Percentiles rank a stretch among this genome's conserved stretches.
These are phyloP conservation scores for Trichoderma sp. DNA, from an alignment of 2,329 filamentous ascomycete genomes.

Conservation along the genomic window DNA sequence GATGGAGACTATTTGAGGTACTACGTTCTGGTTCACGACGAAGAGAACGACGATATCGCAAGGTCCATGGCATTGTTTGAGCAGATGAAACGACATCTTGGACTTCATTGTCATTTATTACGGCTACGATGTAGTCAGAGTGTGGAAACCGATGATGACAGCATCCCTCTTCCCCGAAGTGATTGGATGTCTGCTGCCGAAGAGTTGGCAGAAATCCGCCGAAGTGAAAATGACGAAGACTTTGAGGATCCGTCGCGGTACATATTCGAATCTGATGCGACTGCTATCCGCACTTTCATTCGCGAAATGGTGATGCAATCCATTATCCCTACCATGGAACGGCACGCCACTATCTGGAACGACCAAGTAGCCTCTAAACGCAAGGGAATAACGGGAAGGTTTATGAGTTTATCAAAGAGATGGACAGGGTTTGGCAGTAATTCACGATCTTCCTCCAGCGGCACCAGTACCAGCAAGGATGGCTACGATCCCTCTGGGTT, in stretches of 20 bases:
- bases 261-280: constrained; percentile 89
- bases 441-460: constrained; percentile 58
- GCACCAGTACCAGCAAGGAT: constrained; percentile 49
- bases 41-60: constrained; percentile 88
- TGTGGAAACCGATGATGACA: constrained; percentile 87
- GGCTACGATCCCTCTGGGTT: constrained; percentile 82
- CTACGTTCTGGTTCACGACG: constrained; percentile 94
- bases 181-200: constrained; percentile 89
- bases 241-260: constrained; percentile 71
- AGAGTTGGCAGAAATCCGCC: constrained; percentile 71
- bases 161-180: constrained; percentile 72
- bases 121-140: constrained; percentile 81
- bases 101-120: constrained; percentile 89
- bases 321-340: constrained; percentile 93
- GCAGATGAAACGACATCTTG: constrained; percentile 98
- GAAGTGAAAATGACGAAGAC: constrained; percentile 63
- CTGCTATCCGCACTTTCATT: constrained; percentile 82
- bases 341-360: constrained; percentile 88
- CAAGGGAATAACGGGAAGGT: constrained; percentile 84
- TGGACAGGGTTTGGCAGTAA: constrained; percentile 78
- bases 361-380: constrained; percentile 91
- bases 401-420: constrained; percentile 88
- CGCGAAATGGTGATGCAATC: constrained; percentile 95
- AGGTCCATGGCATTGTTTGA: constrained; percentile 90
- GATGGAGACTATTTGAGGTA: constrained; percentile 91